A percentile compares a stretch with the other conserved stretches of the same genome.
These are phyloP conservation scores for Kappamyces sp. DNA, from an alignment of 192 early-diverging fungal species.

Conservation along the genomic window DNA sequence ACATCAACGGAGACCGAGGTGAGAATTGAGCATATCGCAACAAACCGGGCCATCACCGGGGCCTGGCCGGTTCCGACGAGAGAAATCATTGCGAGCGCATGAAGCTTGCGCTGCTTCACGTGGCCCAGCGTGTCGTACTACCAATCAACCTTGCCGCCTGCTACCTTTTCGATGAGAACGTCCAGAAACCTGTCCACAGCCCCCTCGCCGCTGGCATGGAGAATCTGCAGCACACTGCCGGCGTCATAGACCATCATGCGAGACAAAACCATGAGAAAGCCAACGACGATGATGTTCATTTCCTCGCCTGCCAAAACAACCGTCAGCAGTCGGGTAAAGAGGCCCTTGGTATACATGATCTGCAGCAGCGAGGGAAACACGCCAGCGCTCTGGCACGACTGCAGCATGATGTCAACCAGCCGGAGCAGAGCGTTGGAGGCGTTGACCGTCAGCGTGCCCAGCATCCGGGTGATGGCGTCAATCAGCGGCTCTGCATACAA, in stretches of 20 bases:
- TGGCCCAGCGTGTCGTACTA: constrained; percentile 75
- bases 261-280: constrained; percentile 57
- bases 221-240: constrained; percentile 37
- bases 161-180: constrained; percentile 64
- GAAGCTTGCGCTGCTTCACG: constrained; percentile 58
- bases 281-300: constrained; percentile 48
- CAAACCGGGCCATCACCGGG: constrained; percentile 37
- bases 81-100: constrained; percentile 52
- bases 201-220: constrained; percentile 32
- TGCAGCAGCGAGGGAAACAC: constrained; percentile 35
- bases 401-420: constrained; percentile 52
- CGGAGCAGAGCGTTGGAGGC: constrained; percentile 56
- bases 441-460: constrained; percentile 53
- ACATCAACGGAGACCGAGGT: constrained; percentile 60
- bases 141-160: background rate
- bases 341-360: constrained; percentile 44
- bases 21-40: constrained; percentile 51
- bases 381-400: constrained; percentile 34
- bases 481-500: constrained; percentile 28
- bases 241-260: constrained; percentile 56
- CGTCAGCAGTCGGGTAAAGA: constrained; percentile 50
- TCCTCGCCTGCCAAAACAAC: constrained; percentile 50
- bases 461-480: constrained; percentile 22
- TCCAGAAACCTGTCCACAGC: constrained; percentile 49
- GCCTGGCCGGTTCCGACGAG: constrained; percentile 47